A percentile compares a stretch with the other conserved stretches of the same genome.
These are phyloP conservation scores for Parathielavia hyrcaniae DNA, from an alignment of 495 filamentous ascomycete genomes.

Conservation along the genomic window DNA sequence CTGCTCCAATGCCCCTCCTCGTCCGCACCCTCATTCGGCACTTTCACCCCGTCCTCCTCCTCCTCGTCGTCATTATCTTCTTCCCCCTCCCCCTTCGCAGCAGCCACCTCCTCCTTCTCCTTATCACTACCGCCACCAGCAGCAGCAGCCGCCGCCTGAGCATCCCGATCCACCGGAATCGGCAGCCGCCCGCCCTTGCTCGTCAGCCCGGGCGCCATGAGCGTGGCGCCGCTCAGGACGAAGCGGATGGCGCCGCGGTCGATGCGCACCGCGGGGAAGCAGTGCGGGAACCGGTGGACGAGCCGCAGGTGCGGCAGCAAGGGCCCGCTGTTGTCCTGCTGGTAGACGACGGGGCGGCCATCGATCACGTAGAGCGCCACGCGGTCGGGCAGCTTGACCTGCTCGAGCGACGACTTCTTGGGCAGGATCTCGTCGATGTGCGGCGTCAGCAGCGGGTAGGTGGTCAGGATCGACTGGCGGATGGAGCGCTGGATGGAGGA, in stretches of 20 bases:
- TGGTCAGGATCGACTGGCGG: conserved; percentile 69
- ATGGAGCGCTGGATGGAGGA: conserved; percentile 86
- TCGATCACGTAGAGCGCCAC: conserved; percentile 79
- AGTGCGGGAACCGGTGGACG: conserved; percentile 63
- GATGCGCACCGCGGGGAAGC: conserved; percentile 63
- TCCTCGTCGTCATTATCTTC: conserved; percentile 26
- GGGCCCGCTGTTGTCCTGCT: conserved; percentile 70
- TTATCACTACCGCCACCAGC: conserved; percentile 9
- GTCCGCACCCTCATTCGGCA: conserved; percentile 41
- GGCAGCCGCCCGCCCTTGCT: conserved; percentile 69
- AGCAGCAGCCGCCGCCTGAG: conserved; percentile 52
- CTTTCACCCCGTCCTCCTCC: conserved; percentile 34
- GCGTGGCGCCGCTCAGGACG: conserved; percentile 81
- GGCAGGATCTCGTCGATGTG: conserved; percentile 93
- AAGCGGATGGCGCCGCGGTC: conserved; percentile 96
- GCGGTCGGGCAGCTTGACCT: conserved; percentile 88
- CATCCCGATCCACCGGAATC: conserved; percentile 35
- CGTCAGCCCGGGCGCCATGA: conserved; percentile 93
- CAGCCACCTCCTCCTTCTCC: conserved; percentile 13
- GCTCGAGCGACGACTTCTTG: conserved; percentile 88
- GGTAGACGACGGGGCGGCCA: conserved; percentile 75
- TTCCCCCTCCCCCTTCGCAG: conserved; percentile 22
- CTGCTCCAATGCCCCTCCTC: conserved; percentile 47
- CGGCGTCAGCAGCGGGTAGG: conserved; percentile 79
- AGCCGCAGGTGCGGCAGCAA: conserved; percentile 69